Base-by-base conservation (phyloP, 352 stramenopile species). In the Phytophthora pini region DNA sequence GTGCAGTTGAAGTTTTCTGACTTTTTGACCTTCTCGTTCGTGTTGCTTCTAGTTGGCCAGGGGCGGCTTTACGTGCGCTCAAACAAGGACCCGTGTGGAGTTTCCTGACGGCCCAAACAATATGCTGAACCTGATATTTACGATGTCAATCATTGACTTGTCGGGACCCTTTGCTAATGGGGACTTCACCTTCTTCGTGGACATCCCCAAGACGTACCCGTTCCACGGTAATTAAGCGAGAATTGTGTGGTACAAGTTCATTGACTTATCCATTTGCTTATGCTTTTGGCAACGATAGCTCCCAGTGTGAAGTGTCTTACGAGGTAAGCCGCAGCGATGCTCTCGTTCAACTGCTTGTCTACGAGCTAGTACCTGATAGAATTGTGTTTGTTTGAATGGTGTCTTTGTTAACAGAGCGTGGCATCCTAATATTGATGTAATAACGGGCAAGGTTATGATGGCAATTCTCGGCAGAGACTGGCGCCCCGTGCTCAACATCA, bases 131-230 rank as follows among this genome's bases (percentile, higher is more conserved):
- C 59, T 95, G 11, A 88, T 94, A 47, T 92, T 95, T 68, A 82
- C 76, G 45, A 93, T 95, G 54, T 84, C 86, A 10, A 87, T 95
- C 46, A 79, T 75, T 2, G 86, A 94, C 53, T 66, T 87, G 5
- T 77, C 77, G 4, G 82, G 86, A 0, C 84, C 88, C n/a, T 95
- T 87, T 55, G 83, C 81, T 44, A 93, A 95, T 64, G 88, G 88
- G 1, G 85, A 95, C 49, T 95, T 93, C 50, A 92, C 77, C 12
- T 95, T 95, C 63, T 89, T 89, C 52, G 83, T 95, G 13, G 81
- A 94, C 52, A 95, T 95, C 54, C 88, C 88, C 39, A 92, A 89
- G 76, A 91, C 86, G 29, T 95, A 95, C 66, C 88, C 88, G 0
- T 95, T 95, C 58, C 83, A 94, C 51, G 72, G 87, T 95, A 78